phyloP scores from a whole-genome alignment of 106 monocot genomes.

The Allium sativum region DNA sequence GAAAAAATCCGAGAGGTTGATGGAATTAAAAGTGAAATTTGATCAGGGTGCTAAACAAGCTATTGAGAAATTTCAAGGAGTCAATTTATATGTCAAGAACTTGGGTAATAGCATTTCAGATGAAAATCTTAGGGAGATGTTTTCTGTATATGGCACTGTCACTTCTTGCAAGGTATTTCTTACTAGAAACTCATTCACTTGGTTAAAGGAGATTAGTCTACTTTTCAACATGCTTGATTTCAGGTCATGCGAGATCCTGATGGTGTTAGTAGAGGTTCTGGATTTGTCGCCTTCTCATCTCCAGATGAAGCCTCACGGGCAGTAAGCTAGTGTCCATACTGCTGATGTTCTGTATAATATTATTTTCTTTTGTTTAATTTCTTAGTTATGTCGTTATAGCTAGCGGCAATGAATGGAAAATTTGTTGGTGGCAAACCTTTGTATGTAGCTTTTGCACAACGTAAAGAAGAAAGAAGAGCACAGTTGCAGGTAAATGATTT shows the following conservation, averaged over 20 bases:
- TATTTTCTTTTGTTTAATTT: neutral
- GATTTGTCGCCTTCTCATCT: conserved; percentile 86
- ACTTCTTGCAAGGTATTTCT: conserved; percentile 21
- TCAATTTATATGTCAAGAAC: conserved; percentile 26
- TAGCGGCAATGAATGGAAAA: conserved; percentile 79
- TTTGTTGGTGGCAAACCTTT: conserved; percentile 73
- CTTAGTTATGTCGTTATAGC: conserved; percentile 14
- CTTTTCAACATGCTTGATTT: neutral
- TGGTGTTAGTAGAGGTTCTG: conserved; percentile 87
- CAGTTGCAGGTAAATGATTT: conserved; percentile 52
- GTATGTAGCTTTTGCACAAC: conserved; percentile 83
- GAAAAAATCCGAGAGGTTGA: conserved; percentile 22
- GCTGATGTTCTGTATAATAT: conserved; percentile 3
- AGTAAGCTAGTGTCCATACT: conserved; percentile 24
- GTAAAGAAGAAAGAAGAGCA: conserved; percentile 82
- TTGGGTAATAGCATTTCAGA: conserved; percentile 20
- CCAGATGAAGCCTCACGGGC: conserved; percentile 71
- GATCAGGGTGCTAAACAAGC: conserved; percentile 18
- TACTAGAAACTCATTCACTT: neutral
- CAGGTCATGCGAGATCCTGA: conserved; percentile 86
- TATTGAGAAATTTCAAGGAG: conserved; percentile 17
- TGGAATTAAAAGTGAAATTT: conserved; percentile 22
- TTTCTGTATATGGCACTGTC: conserved; percentile 16
- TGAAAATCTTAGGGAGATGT: conserved; percentile 20
- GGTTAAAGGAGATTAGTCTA: neutral